Base-by-base conservation (phyloP, 129 eudicot genomes). In the Calendula officinalis region DNA sequence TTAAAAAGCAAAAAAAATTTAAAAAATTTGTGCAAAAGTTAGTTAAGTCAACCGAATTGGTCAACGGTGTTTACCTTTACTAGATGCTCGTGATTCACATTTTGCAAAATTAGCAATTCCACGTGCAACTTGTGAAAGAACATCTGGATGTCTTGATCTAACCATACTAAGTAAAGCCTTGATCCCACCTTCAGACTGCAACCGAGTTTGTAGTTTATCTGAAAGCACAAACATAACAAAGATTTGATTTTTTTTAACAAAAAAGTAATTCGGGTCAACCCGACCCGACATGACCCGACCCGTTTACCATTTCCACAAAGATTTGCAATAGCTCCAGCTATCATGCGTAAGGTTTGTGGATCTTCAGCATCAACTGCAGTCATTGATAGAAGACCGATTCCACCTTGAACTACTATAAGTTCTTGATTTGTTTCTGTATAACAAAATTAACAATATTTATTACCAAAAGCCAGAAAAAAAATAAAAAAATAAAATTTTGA, bases 331-430 rank as follows among this genome's bases (percentile, higher is more conserved):
- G 97, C 97, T 62, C 97, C 97, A 56, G 97, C 97, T 22, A 89
- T 87, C 97, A 89, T 89, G 72, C 97, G 87, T 41, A 86, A 75
- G 41, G 97, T 86, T 70, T 89, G 97, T 12, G 97, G 91, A 81
- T 89, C 97, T 75, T 89, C 90, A 36, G 97, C 97, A 79, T 83
- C 90, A 47, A 78, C 81, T n/a, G 97, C 91, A 38, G 97, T 89
- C 77, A 79, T 71, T 68, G 97, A 85, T 62, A 89, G 75, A 30
- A 86, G 84, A 74, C 84, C 52, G 7, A 89, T 83, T 56, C 97
- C 97, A 48, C 95, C 95, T 81, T 89, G 88, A 68, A 83, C 84
- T 84, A 89, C 86, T 78, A 89, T 86, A 40, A 85, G 84, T 70
- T 89, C 97, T 49, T 89, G 97, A 72, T 89, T 89, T 15, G 86